Evolutionary conservation across 352 stramenopile species (phyloP), one percentile per base, ranked within the genome.

Genomic region (Elongisporangium undulatum): DNA sequence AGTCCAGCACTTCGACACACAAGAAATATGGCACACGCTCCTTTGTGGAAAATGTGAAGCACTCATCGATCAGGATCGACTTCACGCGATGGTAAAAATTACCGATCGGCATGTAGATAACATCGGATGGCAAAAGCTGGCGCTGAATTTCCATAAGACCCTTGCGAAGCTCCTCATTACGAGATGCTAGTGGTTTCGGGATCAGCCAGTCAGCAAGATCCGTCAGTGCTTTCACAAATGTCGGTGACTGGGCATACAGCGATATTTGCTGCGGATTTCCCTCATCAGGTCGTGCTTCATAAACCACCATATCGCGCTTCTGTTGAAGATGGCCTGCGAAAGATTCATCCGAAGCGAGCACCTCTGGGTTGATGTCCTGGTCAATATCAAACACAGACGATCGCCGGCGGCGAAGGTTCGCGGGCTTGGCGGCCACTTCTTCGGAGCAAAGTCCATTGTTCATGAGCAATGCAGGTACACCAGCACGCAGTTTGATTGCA

Each of bases 1-100:
- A 92, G 56, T 94, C 85, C 41, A 94, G 65, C 7, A 94, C 85
- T 50, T 94, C 85, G 1, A 94, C 74, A 53, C 83, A 90, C 16
- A 94, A 58, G 23, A 94, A 88, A 53, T 90, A 94, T 12, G 85
- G 85, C 39, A 92, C 85, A n/a, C 85, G 75, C 51, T 92, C 81
- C 38, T 92, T 92, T 0, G 85, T 94, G 0, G 82, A 92, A 48
- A 94, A 94, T 8, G 81, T 82, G 56, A 92, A 92, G 57, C 81
- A 89, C 59, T 94, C 85, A 19, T 92, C 79, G 0, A 86, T 70
- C 21, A 75, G 68, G 62, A 94, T 79, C 4, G 69, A 67, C 53
- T 92, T 92, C 10, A 94, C 77, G 20, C 85, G 82, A 53, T 92
- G 83, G 29, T 73, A 87, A 12, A 79, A 75, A 59, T 94, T 87